Conservation (phyloP, 192 early-diverging fungal genomes). For the Phlyctochytrium arcticum region DNA sequence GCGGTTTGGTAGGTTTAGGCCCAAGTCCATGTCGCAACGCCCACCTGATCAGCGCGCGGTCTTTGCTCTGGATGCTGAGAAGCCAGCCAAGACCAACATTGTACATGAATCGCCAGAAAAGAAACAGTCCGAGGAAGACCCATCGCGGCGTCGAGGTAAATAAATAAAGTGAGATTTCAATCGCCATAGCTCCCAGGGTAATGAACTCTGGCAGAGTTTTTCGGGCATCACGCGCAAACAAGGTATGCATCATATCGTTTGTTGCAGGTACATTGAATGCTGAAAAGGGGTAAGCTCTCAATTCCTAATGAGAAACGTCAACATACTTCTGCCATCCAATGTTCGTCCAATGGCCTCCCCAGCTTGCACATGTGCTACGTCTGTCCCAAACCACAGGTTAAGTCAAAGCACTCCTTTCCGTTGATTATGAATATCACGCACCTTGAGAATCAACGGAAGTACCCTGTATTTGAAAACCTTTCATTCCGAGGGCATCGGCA, state of each 20-base stretch:
- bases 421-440: no score
- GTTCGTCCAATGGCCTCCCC: constrained; percentile 11
- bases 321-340: constrained; percentile 18
- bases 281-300: not conserved
- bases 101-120: constrained; percentile 85
- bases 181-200: constrained; percentile 14
- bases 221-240: constrained; percentile 16
- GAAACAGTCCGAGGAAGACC: constrained; percentile 70
- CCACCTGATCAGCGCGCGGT: constrained; percentile 64
- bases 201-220: constrained; percentile 23
- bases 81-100: constrained; percentile 83
- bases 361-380: not conserved
- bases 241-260: constrained; percentile 21
- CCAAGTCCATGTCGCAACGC: constrained; percentile 64
- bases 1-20: constrained; percentile 19
- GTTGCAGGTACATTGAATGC: constrained; percentile 20
- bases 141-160: constrained; percentile 50
- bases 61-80: constrained; percentile 64
- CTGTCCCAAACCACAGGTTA: no score
- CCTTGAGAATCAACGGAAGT: no score
- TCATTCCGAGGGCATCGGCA: constrained; percentile 11
- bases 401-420: no score
- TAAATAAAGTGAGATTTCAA: constrained; percentile 59
- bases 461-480: no score
- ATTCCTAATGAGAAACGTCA: not conserved